phyloP scores from a whole-genome alignment of 805 yeast species.

The Metschnikowia similis region DNA sequence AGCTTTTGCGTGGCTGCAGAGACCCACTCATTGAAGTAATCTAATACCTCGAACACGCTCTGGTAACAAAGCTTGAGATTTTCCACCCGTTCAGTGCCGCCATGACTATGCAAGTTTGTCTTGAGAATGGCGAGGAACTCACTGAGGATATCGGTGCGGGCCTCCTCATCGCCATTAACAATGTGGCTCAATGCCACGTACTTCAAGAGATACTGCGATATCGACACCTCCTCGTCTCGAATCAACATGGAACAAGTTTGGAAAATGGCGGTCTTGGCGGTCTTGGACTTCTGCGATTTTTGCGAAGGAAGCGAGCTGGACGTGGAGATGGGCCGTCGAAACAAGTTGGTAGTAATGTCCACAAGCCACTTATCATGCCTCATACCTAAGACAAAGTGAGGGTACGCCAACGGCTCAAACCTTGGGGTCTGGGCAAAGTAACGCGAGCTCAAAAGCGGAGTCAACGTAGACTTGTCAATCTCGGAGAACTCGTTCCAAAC shows the following conservation, averaged over 20 bases:
- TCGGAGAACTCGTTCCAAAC: slow-evolving; percentile 65
- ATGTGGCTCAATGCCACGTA: slow-evolving; percentile 67
- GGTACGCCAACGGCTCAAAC: slow-evolving; percentile 50
- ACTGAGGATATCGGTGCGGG: slow-evolving; percentile 40
- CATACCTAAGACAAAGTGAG: slow-evolving; percentile 55
- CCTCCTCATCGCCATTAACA: slow-evolving; percentile 40
- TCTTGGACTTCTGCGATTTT: slow-evolving; percentile 8
- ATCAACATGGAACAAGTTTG: slow-evolving; percentile 61
- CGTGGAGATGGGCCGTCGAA: slow-evolving; percentile 38
- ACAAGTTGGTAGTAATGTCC: slow-evolving; percentile 60
- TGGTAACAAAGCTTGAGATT: slow-evolving; percentile 63
- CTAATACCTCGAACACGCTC: slow-evolving; percentile 71
- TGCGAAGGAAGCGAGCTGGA: slow-evolving; percentile 8
- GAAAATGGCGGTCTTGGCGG: slow-evolving; percentile 40
- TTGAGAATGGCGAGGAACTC: slow-evolving; percentile 61
- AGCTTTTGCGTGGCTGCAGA: slow-evolving; percentile 34
- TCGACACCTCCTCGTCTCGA: slow-evolving; percentile 62
- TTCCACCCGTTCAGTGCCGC: slow-evolving; percentile 50
- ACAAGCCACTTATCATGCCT: slow-evolving; percentile 70
- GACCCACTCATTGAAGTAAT: slow-evolving; percentile 81
- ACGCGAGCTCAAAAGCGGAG: slow-evolving; percentile 70
- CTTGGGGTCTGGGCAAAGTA: slow-evolving; percentile 59
- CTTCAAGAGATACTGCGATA: slow-evolving; percentile 72
- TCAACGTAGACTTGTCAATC: slow-evolving; percentile 64
- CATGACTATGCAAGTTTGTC: slow-evolving; percentile 38